Conservation (phyloP, 2,329 filamentous ascomycete species). For the Exophiala alcalophila region DNA sequence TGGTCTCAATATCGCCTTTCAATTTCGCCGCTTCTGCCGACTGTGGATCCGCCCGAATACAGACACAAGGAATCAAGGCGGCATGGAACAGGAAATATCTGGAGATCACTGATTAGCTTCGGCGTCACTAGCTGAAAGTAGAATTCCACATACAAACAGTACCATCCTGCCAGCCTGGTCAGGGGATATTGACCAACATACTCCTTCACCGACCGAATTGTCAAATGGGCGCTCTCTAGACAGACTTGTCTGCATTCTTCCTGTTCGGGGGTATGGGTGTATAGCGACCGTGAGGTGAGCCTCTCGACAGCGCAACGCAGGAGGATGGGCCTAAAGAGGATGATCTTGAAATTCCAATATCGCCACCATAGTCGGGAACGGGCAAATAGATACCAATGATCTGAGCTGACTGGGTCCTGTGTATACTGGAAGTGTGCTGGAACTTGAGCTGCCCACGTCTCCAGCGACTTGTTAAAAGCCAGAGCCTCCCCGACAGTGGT, state of each 20-base stretch:
- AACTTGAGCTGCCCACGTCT: conserved; percentile 5
- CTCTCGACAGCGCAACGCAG: conserved; percentile 37
- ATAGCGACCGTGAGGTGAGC: conserved; percentile 31
- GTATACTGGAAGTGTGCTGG: conserved; percentile 7
- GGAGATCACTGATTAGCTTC: not conserved
- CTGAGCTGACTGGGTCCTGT: not conserved
- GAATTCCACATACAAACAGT: conserved; percentile 37
- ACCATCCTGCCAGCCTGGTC: conserved; percentile 39
- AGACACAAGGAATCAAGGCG: conserved; percentile 43
- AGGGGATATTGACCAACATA: conserved; percentile 32
- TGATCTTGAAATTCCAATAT: conserved; percentile 44
- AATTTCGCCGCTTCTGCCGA: conserved; percentile 16
- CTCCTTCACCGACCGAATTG: conserved; percentile 38
- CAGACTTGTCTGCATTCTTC: conserved; percentile 40
- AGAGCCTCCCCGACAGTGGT: conserved; percentile 3
- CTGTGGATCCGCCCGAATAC: conserved; percentile 44
- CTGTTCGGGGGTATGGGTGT: conserved; percentile 36
- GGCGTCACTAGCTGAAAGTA: not conserved
- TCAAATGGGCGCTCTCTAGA: conserved; percentile 8
- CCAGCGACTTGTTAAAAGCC: conserved; percentile 2
- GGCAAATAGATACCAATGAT: conserved; percentile 5
- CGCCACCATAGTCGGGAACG: conserved; percentile 38
- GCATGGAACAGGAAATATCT: conserved; percentile 46
- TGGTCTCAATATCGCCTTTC: conserved; percentile 3
- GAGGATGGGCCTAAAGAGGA: conserved; percentile 36